Conservation (phyloP, 2,329 filamentous ascomycete species). For the Neopestalotiopsis rosae region DNA sequence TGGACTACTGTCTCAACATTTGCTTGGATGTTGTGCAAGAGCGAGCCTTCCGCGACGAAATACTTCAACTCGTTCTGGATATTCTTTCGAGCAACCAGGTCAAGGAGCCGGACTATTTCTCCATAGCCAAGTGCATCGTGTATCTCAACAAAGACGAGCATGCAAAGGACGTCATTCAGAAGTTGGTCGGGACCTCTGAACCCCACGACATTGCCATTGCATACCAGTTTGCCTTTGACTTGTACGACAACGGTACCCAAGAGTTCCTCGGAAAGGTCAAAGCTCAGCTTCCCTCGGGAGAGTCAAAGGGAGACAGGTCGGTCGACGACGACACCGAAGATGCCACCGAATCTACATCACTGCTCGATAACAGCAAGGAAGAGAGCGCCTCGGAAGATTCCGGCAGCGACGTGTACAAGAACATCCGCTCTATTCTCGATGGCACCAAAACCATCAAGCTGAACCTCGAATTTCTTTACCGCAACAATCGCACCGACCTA, state of each 20-base stretch:
- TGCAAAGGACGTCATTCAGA: constrained; percentile 83
- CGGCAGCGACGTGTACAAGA: constrained; percentile 61
- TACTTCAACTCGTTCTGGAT: constrained; percentile 89
- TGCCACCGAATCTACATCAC: constrained; percentile 51
- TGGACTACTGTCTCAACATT: constrained; percentile 95
- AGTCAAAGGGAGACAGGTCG: constrained; percentile 48
- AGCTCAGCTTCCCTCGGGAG: constrained; percentile 71
- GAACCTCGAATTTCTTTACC: constrained; percentile 94
- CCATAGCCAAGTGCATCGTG: constrained; percentile 96
- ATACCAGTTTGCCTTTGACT: constrained; percentile 96
- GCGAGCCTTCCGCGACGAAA: constrained; percentile 80
- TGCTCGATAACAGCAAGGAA: constrained; percentile 57
- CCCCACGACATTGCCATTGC: constrained; percentile 81
- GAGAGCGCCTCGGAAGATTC: constrained; percentile 54
- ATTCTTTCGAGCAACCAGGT: constrained; percentile 87
- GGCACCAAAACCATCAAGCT: constrained; percentile 93
- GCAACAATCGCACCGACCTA: constrained; percentile 92
- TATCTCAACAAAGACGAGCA: constrained; percentile 92
- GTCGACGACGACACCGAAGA: constrained; percentile 50
- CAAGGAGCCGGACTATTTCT: constrained; percentile 89
- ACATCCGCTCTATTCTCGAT: constrained; percentile 74
- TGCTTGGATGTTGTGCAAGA: constrained; percentile 99
- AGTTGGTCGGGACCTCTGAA: constrained; percentile 81
- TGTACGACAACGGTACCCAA: constrained; percentile 98
- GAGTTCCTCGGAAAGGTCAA: constrained; percentile 93